Base-by-base conservation (phyloP, 2,329 filamentous ascomycete genomes). In the Zasmidium cellare region DNA sequence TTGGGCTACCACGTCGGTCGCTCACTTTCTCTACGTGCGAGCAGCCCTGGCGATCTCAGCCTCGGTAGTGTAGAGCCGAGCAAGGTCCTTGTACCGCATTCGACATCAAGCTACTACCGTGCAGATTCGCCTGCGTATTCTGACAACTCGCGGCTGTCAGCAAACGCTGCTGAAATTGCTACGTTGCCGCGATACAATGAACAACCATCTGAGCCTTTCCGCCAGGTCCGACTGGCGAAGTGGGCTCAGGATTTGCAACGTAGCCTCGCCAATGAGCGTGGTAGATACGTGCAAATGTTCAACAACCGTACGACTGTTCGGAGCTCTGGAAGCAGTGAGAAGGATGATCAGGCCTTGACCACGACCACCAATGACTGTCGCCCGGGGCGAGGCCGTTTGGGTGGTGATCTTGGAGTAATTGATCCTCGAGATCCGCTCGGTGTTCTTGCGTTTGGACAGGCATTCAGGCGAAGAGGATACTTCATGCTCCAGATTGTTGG, bases 231-330 rank as follows among this genome's bases (percentile, higher is more conserved):
- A 6, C 80, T 96, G 18, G 89, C 87, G 1, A 89, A 88, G 69
- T 96, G 91, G 91, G 91, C 91, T 0, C 83, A 86, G 7, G 89
- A 94, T 66, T 79, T 96, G 0, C 90, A 96, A 70, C 84, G 85
- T 56, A 91, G 88, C 67, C 78, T 94, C 1, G 82, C 86, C 24
- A 87, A 87, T 57, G 91, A 94, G 71, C 83, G 86, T n/a, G 82
- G 84, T 24, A 79, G 85, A 63, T 92, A 87, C 60, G 86, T 89
- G 60, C 77, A 82, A 85, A 92, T 70, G 48, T 69, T 67, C 44
- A 53, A 49, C 77, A 87, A 35, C 85, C 56, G 55, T 68, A 77
- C 80, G 54, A 76, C 91, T 1, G 83, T 84, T 19, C 87, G 90
- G 67, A 87, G 87, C 61, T 28, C 46, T 11, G 81, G 88, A 7